These are phyloP conservation scores for Microsporum ferrugineum DNA, from an alignment of 2,329 filamentous ascomycete species.

Conservation along the genomic window DNA sequence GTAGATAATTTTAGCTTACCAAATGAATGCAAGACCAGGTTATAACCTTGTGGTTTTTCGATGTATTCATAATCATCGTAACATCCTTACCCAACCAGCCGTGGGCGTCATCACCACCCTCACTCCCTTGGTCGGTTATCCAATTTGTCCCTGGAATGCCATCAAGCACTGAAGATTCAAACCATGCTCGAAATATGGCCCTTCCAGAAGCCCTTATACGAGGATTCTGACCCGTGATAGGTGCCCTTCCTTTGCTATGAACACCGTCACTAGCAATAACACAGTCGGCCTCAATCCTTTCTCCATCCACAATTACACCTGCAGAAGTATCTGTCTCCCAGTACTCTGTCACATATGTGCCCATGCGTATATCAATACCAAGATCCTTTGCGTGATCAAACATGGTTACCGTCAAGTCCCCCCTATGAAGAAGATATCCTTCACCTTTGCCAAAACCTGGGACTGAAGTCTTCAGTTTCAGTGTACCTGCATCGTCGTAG, in stretches of 20 bases:
- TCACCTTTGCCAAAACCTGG: constrained; percentile 5
- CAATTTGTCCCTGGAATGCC: not conserved
- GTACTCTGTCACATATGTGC: constrained; percentile 7
- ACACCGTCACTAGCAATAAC: constrained; percentile 9
- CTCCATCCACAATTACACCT: constrained; percentile 8
- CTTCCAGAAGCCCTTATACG: not conserved
- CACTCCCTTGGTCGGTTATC: not conserved
- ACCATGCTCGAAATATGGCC: not conserved
- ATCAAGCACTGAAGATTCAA: not conserved
- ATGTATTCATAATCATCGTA: not conserved
- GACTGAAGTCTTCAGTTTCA: not conserved
- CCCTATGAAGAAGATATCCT: constrained; percentile 8
- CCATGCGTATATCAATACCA: constrained; percentile 2
- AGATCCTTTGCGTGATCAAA: constrained; percentile 5
- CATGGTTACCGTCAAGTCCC: constrained; percentile 2
- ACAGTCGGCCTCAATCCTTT: constrained; percentile 6
- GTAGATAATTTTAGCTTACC: not conserved
- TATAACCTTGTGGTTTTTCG: not conserved
- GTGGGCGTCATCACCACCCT: not conserved
- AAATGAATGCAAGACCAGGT: not conserved
- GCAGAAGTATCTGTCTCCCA: constrained; percentile 8
- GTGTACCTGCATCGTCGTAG: constrained; percentile 4
- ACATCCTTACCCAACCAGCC: not conserved
- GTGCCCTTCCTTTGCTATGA: constrained; percentile 1
- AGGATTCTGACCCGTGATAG: constrained; percentile 2